These are phyloP conservation scores for Lunasporangiospora selenospora DNA, from an alignment of 192 early-diverging fungal genomes.

Conservation along the genomic window DNA sequence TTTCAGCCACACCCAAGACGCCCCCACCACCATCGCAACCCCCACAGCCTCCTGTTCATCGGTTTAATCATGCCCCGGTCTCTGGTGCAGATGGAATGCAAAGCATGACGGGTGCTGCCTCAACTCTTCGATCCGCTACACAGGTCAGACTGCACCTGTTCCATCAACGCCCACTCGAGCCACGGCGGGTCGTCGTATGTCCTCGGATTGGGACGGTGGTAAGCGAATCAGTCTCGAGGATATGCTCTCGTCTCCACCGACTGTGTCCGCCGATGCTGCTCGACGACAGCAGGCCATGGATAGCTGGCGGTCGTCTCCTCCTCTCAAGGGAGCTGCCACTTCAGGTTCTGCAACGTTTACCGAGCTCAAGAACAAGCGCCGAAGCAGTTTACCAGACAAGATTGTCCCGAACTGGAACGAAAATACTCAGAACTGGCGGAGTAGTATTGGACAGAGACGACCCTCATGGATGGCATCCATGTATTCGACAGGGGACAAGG, in stretches of 20 bases:
- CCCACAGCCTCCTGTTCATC: too few species aligned
- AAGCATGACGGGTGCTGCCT: constrained; percentile 22
- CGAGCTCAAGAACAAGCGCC: constrained; percentile 36
- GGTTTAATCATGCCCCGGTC: too few species aligned
- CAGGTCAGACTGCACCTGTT: constrained; percentile 7
- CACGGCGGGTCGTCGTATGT: neutral
- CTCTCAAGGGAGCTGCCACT: constrained; percentile 9
- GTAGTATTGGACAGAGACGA: constrained; percentile 35
- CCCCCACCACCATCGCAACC: neutral
- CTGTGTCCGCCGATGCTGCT: neutral
- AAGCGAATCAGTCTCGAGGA: constrained; percentile 38
- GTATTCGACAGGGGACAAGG: too few species aligned
- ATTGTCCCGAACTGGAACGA: constrained; percentile 45
- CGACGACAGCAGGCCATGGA: constrained; percentile 28
- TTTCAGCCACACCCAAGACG: neutral
- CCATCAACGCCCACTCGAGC: neutral
- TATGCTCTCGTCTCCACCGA: constrained; percentile 11
- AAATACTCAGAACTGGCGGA: constrained; percentile 27
- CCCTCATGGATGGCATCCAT: constrained; percentile 31
- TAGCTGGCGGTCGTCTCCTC: constrained; percentile 37
- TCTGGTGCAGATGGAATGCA: constrained; percentile 7
- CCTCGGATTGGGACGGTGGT: constrained; percentile 17
- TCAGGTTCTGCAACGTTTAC: constrained; percentile 7
- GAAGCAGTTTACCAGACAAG: constrained; percentile 48
- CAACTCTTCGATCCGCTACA: constrained; percentile 22